phyloP scores from a whole-genome alignment of 148 eudicot species.

The Nyssa sinensis region DNA sequence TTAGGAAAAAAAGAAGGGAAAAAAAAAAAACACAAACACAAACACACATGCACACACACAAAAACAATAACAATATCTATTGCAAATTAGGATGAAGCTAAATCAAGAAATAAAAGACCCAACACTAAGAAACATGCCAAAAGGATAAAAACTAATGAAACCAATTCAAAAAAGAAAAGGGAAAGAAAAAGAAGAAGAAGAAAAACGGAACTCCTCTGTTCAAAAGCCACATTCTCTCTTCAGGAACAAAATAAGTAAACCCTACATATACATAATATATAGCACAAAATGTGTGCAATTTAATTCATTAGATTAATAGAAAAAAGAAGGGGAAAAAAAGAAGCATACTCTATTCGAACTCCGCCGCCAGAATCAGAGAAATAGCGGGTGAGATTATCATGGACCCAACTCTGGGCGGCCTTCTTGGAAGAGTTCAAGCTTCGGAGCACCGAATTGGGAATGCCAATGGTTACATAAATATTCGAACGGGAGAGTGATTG shows the following conservation, averaged over 20 bases:
- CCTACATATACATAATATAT: not conserved
- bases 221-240: not conserved
- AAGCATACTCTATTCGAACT: slow-evolving; percentile 63
- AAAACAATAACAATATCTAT: too few relatives aligned
- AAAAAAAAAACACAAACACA: too few relatives aligned
- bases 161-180: not conserved
- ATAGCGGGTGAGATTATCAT: slow-evolving; percentile 77
- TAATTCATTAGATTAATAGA: not conserved
- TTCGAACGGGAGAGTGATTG: slow-evolving; percentile 59
- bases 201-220: not conserved
- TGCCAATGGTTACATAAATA: slow-evolving; percentile 59
- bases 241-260: not conserved
- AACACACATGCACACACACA: too few relatives aligned
- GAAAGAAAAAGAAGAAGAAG: not conserved
- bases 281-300: not conserved
- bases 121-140: not conserved
- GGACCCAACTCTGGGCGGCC: slow-evolving; percentile 75
- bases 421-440: slow-evolving; percentile 58
- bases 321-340: slow-evolving; percentile 1
- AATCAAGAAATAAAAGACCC: not conserved
- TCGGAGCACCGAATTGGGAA: slow-evolving; percentile 75
- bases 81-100: too few relatives aligned
- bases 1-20: too few relatives aligned
- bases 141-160: not conserved
- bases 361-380: slow-evolving; percentile 33